These are phyloP conservation scores for Xylariaceae sp. DNA, from an alignment of 2,329 filamentous ascomycete genomes.

Conservation along the genomic window DNA sequence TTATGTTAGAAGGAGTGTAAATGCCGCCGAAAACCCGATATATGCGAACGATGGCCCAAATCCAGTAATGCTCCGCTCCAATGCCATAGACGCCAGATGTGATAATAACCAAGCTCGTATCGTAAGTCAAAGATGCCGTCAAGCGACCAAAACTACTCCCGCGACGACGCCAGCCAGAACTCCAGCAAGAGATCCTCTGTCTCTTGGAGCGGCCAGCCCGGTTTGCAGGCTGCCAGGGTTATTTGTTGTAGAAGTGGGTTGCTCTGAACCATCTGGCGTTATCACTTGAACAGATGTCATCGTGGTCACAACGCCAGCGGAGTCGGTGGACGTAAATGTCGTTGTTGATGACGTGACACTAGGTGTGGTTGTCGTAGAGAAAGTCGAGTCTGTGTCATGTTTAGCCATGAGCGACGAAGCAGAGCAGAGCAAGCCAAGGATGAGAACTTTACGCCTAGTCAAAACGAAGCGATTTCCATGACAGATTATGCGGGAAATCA, in stretches of 20 bases:
- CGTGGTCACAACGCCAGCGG: constrained; percentile 25
- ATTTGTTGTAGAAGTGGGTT: constrained; percentile 12
- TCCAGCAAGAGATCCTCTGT: constrained; percentile 12
- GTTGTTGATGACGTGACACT: constrained; percentile 17
- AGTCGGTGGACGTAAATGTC: constrained; percentile 20
- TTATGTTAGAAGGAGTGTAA: constrained; percentile 23
- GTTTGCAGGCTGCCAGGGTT: constrained; percentile 21
- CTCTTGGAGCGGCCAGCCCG: constrained; percentile 12
- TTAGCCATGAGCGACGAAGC: background rate
- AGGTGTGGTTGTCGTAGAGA: constrained; percentile 13
- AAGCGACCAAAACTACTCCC: constrained; percentile 18
- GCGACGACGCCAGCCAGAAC: constrained; percentile 21
- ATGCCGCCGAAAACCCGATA: constrained; percentile 15
- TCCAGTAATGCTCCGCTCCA: constrained; percentile 6
- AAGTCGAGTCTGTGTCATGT: constrained; percentile 11
- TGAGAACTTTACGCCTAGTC: too few relatives aligned
- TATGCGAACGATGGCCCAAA: constrained; percentile 13
- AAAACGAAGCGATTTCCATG: too few relatives aligned
- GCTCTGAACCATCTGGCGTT: constrained; percentile 15
- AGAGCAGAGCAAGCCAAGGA: background rate
- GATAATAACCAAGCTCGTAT: constrained; percentile 1
- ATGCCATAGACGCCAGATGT: background rate
- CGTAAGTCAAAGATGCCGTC: constrained; percentile 5
- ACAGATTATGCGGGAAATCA: too few relatives aligned
- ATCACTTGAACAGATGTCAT: constrained; percentile 26